Base-by-base conservation (phyloP, 257 asterid species). In the Plectranthus barbatus region DNA sequence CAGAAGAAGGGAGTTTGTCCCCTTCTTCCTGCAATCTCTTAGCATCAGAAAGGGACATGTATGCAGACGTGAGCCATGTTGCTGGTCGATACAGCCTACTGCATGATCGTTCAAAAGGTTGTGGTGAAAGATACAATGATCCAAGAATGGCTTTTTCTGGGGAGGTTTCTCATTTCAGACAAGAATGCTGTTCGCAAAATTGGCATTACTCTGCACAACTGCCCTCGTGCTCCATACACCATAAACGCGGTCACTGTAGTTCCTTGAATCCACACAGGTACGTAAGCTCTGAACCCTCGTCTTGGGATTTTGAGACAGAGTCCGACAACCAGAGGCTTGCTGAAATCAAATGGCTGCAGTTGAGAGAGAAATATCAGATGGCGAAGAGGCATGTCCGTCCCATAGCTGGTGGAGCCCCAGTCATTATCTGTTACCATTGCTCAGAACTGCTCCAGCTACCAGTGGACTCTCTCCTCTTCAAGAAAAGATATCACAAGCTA, bases 361-460 rank as follows among this genome's bases (percentile, higher is more conserved):
- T 60, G 41, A 74, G 81, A 61, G 91, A 86, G 71, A 82, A 72
- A 59, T 54, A 80, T 52, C 74, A 70, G 36, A 47, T 70, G 0
- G 64, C 64, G 6, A 86, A 74, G 74, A 75, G 78, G 15, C 89
- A 74, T 64, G 70, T 92, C 60, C 84, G 83, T 45, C 95, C 97
- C 1, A 41, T 83, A 42, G 90, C 90, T 0, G 90, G 96, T 52
- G 99, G 91, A 56, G 87, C 95, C 53, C 97, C 99, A 0, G 11
- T 92, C 5, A 53, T 92, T 37, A 56, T 81, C 42, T 92, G 99
- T 52, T 81, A 80, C 64, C 79, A 81, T 61, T 92, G 99, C 69
- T 82, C 73, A 2, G 84, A 77, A 61, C 74, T 86, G 42, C 79
- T 92, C 59, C 90, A 74, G 68, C 72, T 89, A n/a, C 99, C 99